Base-by-base conservation (phyloP, 805 yeast species). In the Candida boleticola region DNA sequence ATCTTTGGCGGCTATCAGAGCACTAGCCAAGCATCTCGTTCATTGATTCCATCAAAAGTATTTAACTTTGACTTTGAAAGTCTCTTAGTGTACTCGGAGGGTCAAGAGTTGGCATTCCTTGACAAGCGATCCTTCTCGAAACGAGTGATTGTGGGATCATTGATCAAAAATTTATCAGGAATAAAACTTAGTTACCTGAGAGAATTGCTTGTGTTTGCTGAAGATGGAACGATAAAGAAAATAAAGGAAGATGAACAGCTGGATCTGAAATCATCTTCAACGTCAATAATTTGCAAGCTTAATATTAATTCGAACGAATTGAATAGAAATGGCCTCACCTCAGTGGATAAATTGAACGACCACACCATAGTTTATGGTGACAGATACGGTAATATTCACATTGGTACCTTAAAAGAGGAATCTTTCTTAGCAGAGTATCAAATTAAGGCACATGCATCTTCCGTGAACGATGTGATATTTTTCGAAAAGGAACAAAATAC, bases 361-460 rank as follows among this genome's bases (percentile, higher is more conserved):
- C 51, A 53, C 30, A 51, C 49, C 0, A 48, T 49, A 2, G 57
- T 64, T 3, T 42, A 74, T 2, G 84, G 83, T 6, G 85, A 80
- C 54, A 73, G 71, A 39, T 68, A 61, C 45, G 83, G 84, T 0
- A 53, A 52, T 29, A 40, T 74, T 1, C 56, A 54, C 27, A 63
- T 73, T 29, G 29, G 66, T 6, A 48, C 57, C 1, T 56, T 49
- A 36, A 45, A 48, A 30, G 17, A 36, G 6, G 11, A 13, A 30
- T 40, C 35, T 47, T 18, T 57, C 3, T 49, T 50, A 6, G 18
- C 43, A 32, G 48, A 50, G 11, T 65, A 48, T 50, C 59, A 54
- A 5, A 53, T 64, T 0, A 70, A 74, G 33, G 79, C 80, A 0
- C 83, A 80, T 48, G 74, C 77, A 19, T 75, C 80, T 5, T 59